These are phyloP conservation scores for Amborella trichopoda DNA, from an alignment of 164 flowering plant species.

Conservation along the genomic window DNA sequence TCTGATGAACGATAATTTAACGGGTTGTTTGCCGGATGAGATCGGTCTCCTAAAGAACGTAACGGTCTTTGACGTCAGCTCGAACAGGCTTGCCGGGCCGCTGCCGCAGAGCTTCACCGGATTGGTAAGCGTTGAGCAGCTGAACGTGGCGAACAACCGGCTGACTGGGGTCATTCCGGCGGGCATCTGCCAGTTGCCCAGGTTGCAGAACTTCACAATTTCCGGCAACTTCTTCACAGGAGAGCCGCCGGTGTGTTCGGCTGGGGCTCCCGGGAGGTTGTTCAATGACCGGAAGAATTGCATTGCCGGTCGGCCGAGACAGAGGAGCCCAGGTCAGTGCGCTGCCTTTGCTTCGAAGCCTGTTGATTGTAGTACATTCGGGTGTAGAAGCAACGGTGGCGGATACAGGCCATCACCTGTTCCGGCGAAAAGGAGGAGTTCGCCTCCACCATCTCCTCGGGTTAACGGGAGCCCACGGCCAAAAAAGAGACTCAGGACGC, in stretches of 20 bases:
- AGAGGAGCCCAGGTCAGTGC: slow-evolving; percentile 19
- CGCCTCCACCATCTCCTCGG: background rate
- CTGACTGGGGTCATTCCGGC: slow-evolving; percentile 27
- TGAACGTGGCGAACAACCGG: slow-evolving; percentile 22
- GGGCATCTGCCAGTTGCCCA: slow-evolving; percentile 21
- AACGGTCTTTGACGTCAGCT: slow-evolving; percentile 20
- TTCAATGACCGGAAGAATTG: slow-evolving; percentile 26
- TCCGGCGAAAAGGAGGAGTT: background rate
- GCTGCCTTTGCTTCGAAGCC: slow-evolving; percentile 14
- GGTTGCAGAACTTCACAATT: slow-evolving; percentile 25
- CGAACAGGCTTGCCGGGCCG: slow-evolving; percentile 19
- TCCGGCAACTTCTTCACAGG: slow-evolving; percentile 30
- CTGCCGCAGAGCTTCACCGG: slow-evolving; percentile 19
- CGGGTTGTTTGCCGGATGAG: slow-evolving; percentile 30
- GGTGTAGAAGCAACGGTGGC: slow-evolving; percentile 14
- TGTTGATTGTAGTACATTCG: slow-evolving; percentile 28
- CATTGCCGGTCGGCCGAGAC: slow-evolving; percentile 21
- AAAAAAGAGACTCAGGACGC: too few species aligned
- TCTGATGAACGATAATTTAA: slow-evolving; percentile 16
- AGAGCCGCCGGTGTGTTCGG: slow-evolving; percentile 16
- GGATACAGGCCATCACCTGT: background rate
- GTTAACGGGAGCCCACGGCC: too few species aligned
- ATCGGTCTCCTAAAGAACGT: slow-evolving; percentile 22
- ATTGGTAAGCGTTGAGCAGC: slow-evolving; percentile 13
- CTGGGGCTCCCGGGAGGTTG: background rate